Evolutionary conservation across 2,329 filamentous ascomycete genomes (phyloP), one percentile per base, ranked within the genome.

Genomic region (Fusarium siculi): DNA sequence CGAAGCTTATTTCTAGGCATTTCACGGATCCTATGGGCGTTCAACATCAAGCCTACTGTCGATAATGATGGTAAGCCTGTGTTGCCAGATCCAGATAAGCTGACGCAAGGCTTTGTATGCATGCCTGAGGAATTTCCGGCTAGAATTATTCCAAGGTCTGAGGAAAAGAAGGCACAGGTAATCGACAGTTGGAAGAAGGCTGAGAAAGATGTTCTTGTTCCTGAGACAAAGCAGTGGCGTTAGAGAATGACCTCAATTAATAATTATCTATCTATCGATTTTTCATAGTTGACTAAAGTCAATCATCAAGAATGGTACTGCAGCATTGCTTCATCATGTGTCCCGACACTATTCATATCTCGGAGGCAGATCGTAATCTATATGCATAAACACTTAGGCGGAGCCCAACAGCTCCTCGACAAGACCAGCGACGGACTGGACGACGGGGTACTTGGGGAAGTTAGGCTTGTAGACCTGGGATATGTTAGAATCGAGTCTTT

Each of bases 1-100:
- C 23, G 63, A 21, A 73, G 66, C 2, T 49, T 73, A 9, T 75
- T 75, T 47, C 30, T 75, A 1, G 65, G 69, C 1, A 65, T 75
- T n/a, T 70, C 66, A 2, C 54, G 66, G 0, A 39, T 75, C 1
- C 4, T 72, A 3, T 74, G 73, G 72, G 69, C 49, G 1, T 72
- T 72, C 4, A n/a, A 65, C 9, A 65, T 74, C 19, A 36, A 47
- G 6, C 64, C 64, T 37, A 16, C 5, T 5, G 6, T 49, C 1
- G 42, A 68, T 14, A 18, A 25, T 1, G 28, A 44, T 1, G 63
- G 47, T 5, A 25, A 30, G 10, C 54, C 49, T 5, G 36, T 68
- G 3, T 18, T 68, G 2, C 57, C 66, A 30, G 40, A 69, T 23
- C 34, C 52, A 3, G 52, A 63, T 28, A 68, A 25, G 34, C 19